phyloP scores from a whole-genome alignment of 148 eudicot genomes.

The Selenicereus undatus region DNA sequence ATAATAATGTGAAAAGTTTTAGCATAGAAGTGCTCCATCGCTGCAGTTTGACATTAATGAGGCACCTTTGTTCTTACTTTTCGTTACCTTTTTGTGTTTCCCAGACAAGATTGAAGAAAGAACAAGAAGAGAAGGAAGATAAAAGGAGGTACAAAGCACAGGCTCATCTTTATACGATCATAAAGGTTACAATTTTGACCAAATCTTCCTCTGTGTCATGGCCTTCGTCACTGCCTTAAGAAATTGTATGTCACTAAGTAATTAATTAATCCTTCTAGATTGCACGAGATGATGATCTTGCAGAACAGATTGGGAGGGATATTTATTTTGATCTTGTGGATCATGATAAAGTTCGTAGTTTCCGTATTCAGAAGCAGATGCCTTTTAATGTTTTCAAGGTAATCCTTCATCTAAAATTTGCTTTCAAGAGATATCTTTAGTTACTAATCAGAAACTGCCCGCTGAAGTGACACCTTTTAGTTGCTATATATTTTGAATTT shows the following conservation, averaged over 20 bases:
- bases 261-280: slow-evolving; percentile 44
- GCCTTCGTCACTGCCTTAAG: neutral
- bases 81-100: neutral
- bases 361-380: slow-evolving; percentile 82
- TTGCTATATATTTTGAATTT: neutral
- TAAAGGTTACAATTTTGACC: slow-evolving; percentile 54
- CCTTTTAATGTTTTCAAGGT: slow-evolving; percentile 85
- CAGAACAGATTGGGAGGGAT: slow-evolving; percentile 81
- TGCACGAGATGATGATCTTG: slow-evolving; percentile 87
- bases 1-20: neutral
- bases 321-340: slow-evolving; percentile 93
- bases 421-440: neutral
- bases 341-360: slow-evolving; percentile 84
- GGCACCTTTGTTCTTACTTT: neutral
- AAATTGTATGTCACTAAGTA: neutral
- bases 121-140: slow-evolving; percentile 86
- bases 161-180: slow-evolving; percentile 95
- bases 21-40: neutral
- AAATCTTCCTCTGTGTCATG: neutral
- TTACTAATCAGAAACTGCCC: neutral
- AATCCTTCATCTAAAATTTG: slow-evolving; percentile 5
- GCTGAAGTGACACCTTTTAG: neutral
- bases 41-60: neutral
- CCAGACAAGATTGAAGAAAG: slow-evolving; percentile 80
- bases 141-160: slow-evolving; percentile 88